These are phyloP conservation scores for Cantharellus anzutake DNA, from an alignment of 768 basidiomycete genomes.

Conservation along the genomic window DNA sequence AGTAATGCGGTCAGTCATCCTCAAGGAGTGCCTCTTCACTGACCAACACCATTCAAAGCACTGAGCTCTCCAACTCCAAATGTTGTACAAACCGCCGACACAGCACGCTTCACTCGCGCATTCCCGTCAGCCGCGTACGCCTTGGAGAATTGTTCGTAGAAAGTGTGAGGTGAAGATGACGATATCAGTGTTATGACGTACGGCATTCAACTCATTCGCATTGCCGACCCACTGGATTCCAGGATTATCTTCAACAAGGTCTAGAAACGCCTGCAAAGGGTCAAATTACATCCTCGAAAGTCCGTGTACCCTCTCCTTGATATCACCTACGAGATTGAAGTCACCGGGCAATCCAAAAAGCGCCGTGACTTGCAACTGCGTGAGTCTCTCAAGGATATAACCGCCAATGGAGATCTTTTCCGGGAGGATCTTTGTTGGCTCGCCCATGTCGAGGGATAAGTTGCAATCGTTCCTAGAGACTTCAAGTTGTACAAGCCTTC, in stretches of 20 bases:
- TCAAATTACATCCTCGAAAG: neutral
- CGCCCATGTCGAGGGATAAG: neutral
- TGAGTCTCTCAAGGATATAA: slow-evolving; percentile 18
- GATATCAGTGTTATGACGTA: slow-evolving; percentile 26
- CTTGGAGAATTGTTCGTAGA: slow-evolving; percentile 18
- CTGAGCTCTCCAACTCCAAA: slow-evolving; percentile 92
- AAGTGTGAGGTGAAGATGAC: neutral
- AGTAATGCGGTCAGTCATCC: slow-evolving; percentile 17
- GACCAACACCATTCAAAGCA: slow-evolving; percentile 70
- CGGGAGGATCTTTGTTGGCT: slow-evolving; percentile 1
- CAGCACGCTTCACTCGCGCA: slow-evolving; percentile 56
- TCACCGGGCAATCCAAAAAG: slow-evolving; percentile 82
- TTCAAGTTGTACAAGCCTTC: too few relatives aligned
- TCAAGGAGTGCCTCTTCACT: slow-evolving; percentile 18
- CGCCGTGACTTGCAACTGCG: slow-evolving; percentile 26
- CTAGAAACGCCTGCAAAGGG: slow-evolving; percentile 23
- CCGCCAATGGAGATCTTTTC: slow-evolving; percentile 15
- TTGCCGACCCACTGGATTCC: slow-evolving; percentile 75
- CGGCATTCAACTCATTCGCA: slow-evolving; percentile 11
- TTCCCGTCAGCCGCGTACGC: slow-evolving; percentile 90
- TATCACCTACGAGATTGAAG: slow-evolving; percentile 43
- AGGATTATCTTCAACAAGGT: slow-evolving; percentile 64
- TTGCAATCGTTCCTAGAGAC: too few relatives aligned
- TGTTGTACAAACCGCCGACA: slow-evolving; percentile 38
- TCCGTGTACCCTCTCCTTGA: neutral